Percentiles rank a stretch among this genome's conserved stretches.
Evolutionary conservation across 352 stramenopile species (phyloP).

Genomic region (Pythium apleroticum): DNA sequence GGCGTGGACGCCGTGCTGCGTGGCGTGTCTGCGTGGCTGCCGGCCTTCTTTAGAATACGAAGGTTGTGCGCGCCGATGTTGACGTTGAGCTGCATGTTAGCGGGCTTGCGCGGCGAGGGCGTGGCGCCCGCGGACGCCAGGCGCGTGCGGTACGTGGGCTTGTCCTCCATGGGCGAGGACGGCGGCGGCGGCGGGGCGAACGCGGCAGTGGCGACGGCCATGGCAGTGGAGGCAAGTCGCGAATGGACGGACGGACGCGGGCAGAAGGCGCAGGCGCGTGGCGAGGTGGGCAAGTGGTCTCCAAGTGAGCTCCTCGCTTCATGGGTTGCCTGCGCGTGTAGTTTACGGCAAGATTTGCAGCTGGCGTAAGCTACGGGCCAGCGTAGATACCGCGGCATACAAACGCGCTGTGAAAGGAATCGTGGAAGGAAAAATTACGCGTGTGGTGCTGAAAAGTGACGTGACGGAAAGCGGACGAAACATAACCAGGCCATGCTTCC

Average conservation of each 20-base stretch:
- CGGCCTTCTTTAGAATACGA: slow-evolving; percentile 29
- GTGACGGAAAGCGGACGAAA: slow-evolving; percentile 10
- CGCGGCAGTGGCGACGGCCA: slow-evolving; percentile 20
- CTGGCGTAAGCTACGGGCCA: slow-evolving; percentile 18
- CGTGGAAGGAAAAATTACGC: slow-evolving; percentile 6
- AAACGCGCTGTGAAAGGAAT: slow-evolving; percentile 21
- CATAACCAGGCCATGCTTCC: not conserved
- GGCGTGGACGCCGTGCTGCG: slow-evolving; percentile 3
- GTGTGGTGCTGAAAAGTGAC: slow-evolving; percentile 18
- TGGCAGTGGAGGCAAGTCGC: slow-evolving; percentile 7
- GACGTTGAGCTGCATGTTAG: slow-evolving; percentile 16
- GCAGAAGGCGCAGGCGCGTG: not conserved
- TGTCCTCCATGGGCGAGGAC: slow-evolving; percentile 27
- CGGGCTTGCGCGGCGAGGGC: not conserved
- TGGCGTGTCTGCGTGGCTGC: not conserved
- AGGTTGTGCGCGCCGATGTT: slow-evolving; percentile 26
- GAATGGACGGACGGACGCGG: slow-evolving; percentile 2
- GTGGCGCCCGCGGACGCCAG: slow-evolving; percentile 8
- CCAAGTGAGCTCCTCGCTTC: slow-evolving; percentile 4
- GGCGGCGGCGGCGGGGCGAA: slow-evolving; percentile 11
- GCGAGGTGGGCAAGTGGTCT: not conserved
- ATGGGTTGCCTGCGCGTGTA: not conserved
- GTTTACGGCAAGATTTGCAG: slow-evolving; percentile 1
- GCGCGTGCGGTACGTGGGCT: slow-evolving; percentile 29
- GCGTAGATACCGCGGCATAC: slow-evolving; percentile 19